These are phyloP conservation scores for Albizia julibrissin DNA, from an alignment of 306 rosid genomes.

Conservation along the genomic window DNA sequence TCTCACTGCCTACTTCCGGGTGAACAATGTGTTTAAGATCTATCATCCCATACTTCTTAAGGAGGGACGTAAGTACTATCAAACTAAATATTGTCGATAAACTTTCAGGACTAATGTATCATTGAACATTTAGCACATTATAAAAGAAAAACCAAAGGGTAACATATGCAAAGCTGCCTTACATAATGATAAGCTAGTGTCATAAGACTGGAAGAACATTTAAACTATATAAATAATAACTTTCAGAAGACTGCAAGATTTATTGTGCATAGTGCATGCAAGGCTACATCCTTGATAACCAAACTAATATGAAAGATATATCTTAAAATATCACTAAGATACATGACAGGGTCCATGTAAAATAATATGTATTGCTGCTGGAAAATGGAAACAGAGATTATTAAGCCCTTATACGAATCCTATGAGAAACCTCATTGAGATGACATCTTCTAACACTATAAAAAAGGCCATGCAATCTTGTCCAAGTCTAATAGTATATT, in stretches of 20 bases:
- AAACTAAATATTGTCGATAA: slow-evolving; percentile 56
- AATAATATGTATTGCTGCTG: no score
- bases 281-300: no score
- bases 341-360: no score
- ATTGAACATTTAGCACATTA: slow-evolving; percentile 7
- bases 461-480: slow-evolving; percentile 99
- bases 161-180: not conserved
- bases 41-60: slow-evolving; percentile 68
- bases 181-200: no score
- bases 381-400: not conserved
- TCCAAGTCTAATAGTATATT: slow-evolving; percentile 94
- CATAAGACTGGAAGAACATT: no score
- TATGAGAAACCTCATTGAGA: slow-evolving; percentile 82
- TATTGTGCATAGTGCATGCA: not conserved
- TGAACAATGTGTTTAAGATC: slow-evolving; percentile 96
- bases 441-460: slow-evolving; percentile 87
- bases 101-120: not conserved
- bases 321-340: no score
- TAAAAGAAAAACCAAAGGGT: slow-evolving; percentile 10
- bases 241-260: not conserved
- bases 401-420: no score
- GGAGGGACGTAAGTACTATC: slow-evolving; percentile 84
- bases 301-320: no score
- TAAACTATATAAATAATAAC: not conserved
- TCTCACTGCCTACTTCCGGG: slow-evolving; percentile 96